Conservation (phyloP, 2,329 filamentous ascomycete species). For the Microthyrium microscopicum region DNA sequence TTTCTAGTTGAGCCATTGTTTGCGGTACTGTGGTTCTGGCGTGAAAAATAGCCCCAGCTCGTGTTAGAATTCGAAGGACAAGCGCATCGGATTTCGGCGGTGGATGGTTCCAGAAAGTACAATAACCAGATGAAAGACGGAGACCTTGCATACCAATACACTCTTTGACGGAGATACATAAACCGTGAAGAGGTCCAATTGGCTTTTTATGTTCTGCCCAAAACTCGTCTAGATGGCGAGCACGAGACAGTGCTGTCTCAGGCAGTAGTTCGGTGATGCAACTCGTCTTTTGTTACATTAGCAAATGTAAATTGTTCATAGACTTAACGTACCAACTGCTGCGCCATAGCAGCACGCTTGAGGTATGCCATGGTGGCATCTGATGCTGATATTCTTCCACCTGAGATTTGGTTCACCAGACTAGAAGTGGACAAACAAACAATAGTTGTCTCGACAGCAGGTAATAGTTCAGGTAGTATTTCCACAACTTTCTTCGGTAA, state of each 20-base stretch:
- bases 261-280: conserved; percentile 28
- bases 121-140: conserved; percentile 33
- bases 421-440: no score
- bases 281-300: conserved; percentile 19
- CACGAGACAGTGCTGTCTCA: conserved; percentile 20
- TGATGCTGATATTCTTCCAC: conserved; percentile 25
- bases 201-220: conserved; percentile 20
- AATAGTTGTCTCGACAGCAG: no score
- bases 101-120: conserved; percentile 31
- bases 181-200: conserved; percentile 30
- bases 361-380: conserved; percentile 37
- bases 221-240: conserved; percentile 25
- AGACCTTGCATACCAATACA: conserved; percentile 33
- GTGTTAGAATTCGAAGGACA: conserved; percentile 29
- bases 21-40: conserved; percentile 38
- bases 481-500: conserved; percentile 34
- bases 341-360: conserved; percentile 36
- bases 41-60: conserved; percentile 35
- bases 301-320: not conserved
- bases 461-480: conserved; percentile 32
- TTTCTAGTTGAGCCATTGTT: conserved; percentile 37
- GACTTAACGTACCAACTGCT: conserved; percentile 23
- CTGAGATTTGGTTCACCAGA: conserved; percentile 27
- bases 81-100: conserved; percentile 29
- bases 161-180: conserved; percentile 37